A percentile compares a stretch with the other conserved stretches of the same genome.
Evolutionary conservation across 2,329 filamentous ascomycete genomes (phyloP).

Genomic region (Diplodia intermedia): DNA sequence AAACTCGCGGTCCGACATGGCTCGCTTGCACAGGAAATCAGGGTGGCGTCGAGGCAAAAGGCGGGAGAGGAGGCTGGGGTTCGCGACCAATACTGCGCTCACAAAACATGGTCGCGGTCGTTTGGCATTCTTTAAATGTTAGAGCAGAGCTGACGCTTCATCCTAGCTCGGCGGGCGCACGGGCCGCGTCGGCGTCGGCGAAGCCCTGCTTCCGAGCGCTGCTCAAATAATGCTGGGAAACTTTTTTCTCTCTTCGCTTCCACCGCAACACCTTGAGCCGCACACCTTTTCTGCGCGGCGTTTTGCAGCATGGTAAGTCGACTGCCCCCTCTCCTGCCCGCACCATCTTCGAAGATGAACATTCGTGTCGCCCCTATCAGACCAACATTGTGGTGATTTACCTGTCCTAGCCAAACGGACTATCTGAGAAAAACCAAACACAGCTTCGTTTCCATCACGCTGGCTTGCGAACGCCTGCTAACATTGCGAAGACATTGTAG

Average conservation of each 20-base stretch:
- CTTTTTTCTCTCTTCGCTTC: conserved; percentile 20
- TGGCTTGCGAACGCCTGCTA: conserved; percentile 1
- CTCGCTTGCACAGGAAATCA: conserved; percentile 9
- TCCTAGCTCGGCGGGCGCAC: conserved; percentile 10
- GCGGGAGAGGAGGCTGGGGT: neutral
- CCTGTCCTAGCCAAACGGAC: conserved; percentile 39
- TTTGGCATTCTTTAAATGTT: conserved; percentile 33
- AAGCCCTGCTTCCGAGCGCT: conserved; percentile 18
- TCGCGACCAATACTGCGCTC: conserved; percentile 21
- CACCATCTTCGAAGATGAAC: conserved; percentile 42
- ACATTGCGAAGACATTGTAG: conserved; percentile 6
- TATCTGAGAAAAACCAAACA: conserved; percentile 33
- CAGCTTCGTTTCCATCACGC: neutral
- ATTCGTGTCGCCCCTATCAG: conserved; percentile 42
- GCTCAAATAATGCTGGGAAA: conserved; percentile 12
- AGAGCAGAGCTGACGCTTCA: conserved; percentile 28
- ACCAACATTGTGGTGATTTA: conserved; percentile 37
- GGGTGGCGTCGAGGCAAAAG: neutral
- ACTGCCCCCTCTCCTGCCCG: neutral
- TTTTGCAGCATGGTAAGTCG: conserved; percentile 17
- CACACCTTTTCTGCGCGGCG: conserved; percentile 1
- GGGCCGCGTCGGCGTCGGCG: conserved; percentile 20
- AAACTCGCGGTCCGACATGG: conserved; percentile 53
- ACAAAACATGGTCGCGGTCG: conserved; percentile 26
- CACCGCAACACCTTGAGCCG: conserved; percentile 4